These are phyloP conservation scores for Apocynum venetum DNA, from an alignment of 257 asterid genomes.

Conservation along the genomic window DNA sequence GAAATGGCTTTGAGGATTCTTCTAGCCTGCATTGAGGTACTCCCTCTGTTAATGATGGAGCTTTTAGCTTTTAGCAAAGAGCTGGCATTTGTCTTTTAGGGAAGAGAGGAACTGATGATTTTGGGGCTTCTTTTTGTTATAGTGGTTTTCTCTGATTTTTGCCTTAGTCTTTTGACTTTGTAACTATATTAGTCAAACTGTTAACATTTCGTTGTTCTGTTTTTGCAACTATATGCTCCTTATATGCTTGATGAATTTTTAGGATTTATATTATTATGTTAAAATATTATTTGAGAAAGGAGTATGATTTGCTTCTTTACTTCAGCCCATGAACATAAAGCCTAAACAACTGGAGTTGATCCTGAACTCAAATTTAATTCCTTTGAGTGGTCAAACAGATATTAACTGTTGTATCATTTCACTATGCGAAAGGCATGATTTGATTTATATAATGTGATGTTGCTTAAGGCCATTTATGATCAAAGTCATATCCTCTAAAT, in stretches of 20 bases:
- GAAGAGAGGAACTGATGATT: background rate
- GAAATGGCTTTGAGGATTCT: slow-evolving; percentile 98
- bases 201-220: background rate
- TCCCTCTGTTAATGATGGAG: background rate
- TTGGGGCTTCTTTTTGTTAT: background rate
- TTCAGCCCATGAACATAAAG: background rate
- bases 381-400: background rate
- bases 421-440: background rate
- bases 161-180: background rate
- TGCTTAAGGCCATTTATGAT: background rate
- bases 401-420: too few relatives aligned
- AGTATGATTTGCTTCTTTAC: background rate
- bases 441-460: background rate
- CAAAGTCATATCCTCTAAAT: background rate
- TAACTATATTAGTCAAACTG: background rate
- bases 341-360: background rate
- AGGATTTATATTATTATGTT: background rate
- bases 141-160: background rate
- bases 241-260: background rate
- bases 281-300: background rate
- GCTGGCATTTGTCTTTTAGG: background rate
- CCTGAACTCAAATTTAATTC: background rate
- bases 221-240: background rate
- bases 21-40: slow-evolving; percentile 94
- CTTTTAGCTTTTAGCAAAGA: background rate